Conservation (phyloP, 2,329 filamentous ascomycete genomes). For the Monosporascus sp. region DNA sequence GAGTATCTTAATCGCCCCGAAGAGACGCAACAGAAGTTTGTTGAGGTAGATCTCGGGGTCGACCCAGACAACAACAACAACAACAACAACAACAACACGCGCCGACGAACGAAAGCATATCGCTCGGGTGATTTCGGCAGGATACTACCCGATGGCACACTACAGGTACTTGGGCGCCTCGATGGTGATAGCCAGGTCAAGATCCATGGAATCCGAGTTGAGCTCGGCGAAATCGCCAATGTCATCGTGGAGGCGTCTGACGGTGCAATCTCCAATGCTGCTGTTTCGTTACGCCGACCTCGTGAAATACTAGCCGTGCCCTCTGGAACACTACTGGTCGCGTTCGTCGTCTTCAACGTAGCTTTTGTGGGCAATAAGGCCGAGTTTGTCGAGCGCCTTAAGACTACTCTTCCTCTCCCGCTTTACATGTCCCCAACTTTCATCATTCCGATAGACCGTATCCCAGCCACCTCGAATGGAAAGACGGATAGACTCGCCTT, state of each 20-base stretch:
- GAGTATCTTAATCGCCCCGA: constrained; percentile 1
- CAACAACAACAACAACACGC: background rate
- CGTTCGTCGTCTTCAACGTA: constrained; percentile 14
- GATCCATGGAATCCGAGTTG: constrained; percentile 34
- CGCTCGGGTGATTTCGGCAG: constrained; percentile 32
- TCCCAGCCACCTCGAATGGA: constrained; percentile 24
- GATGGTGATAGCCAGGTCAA: constrained; percentile 35
- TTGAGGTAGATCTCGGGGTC: background rate
- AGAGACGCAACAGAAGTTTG: background rate
- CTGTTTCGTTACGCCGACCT: constrained; percentile 1
- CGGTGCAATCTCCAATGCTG: constrained; percentile 1
- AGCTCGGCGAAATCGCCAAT: constrained; percentile 29
- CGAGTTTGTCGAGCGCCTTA: constrained; percentile 8
- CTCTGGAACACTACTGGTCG: constrained; percentile 12
- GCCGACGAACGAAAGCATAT: constrained; percentile 18
- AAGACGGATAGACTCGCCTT: constrained; percentile 29
- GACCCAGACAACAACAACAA: background rate
- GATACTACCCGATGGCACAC: constrained; percentile 23
- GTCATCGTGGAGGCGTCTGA: constrained; percentile 4
- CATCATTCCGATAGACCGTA: constrained; percentile 16
- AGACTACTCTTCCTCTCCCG: constrained; percentile 19
- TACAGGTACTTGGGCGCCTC: constrained; percentile 29
- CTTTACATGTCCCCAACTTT: constrained; percentile 29
- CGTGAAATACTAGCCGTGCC: constrained; percentile 5
- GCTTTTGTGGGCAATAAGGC: background rate